Evolutionary conservation across 2,329 filamentous ascomycete species (phyloP), one percentile per base, ranked within the genome.

Genomic region (Fusarium papillatum): DNA sequence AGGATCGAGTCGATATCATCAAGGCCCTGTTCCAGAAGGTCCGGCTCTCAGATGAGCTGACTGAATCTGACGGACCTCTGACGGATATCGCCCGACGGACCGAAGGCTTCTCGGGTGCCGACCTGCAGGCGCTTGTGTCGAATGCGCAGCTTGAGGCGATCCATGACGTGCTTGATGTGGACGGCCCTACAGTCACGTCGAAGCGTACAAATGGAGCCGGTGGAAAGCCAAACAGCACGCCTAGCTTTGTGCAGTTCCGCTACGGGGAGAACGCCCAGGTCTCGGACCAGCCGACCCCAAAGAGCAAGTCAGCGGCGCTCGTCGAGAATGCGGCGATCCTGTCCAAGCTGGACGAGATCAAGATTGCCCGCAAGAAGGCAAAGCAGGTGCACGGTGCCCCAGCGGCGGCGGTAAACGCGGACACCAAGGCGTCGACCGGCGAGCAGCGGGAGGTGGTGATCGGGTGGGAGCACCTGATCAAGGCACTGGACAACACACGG

Each of bases 91-190:
- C 95, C 0, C 87, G 87, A 19, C 88, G 91, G 19, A 98, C 96
- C 0, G 94, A 97, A 70, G 97, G 97, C 13, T 98, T 97, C 83
- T 97, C 95, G 0, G 97, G 97, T 16, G 97, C 97, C 1, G 97
- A 99, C 85, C 87, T 99, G 5, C 97, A 99, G 83, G 97, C 96
- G 0, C 90, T 99, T 9, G 93, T 98, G 53, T 98, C 98, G 80
- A 99, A 99, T 78, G 96, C 97, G 0, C 97, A 99, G 82, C 90
- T 99, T 8, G 96, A 98, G 85, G 97, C 97, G 34, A 98, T 99
- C 75, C 97, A 99, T 82, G 96, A 98, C 77, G 92, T 97, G 4
- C 90, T 99, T 1, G 93, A 84, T 55, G 79, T 82, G 7, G 92
- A 66, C 91, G 93, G 75, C 7, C 76, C 79, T 87, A 91, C 53